These are phyloP conservation scores for Dothidotthia symphoricarpi DNA, from an alignment of 2,329 filamentous ascomycete species.

Conservation along the genomic window DNA sequence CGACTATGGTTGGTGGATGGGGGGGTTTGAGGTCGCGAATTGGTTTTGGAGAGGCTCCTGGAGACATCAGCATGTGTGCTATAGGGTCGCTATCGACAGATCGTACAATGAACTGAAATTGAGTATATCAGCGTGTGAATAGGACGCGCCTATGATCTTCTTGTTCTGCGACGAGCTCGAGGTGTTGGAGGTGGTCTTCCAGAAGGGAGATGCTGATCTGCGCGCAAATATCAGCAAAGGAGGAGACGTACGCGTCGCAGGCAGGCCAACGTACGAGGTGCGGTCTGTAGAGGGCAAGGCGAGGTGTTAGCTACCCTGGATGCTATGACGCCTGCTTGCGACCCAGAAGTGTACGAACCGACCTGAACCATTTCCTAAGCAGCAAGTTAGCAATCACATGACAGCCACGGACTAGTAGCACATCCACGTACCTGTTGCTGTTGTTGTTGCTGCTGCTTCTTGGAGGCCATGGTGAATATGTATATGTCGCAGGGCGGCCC, in stretches of 20 bases:
- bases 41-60: conserved; percentile 61
- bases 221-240: conserved; percentile 25
- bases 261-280: conserved; percentile 37
- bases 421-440: conserved; percentile 47
- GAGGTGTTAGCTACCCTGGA: conserved; percentile 40
- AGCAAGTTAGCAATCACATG: conserved; percentile 22
- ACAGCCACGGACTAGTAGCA: too few relatives aligned
- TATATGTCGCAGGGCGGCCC: neutral
- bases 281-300: conserved; percentile 31
- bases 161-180: conserved; percentile 52
- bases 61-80: conserved; percentile 14
- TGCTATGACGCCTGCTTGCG: conserved; percentile 26
- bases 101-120: conserved; percentile 76
- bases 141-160: conserved; percentile 87
- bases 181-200: conserved; percentile 60
- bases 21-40: conserved; percentile 72
- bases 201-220: conserved; percentile 87
- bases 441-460: conserved; percentile 35
- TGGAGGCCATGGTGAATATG: conserved; percentile 43
- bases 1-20: conserved; percentile 59
- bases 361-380: conserved; percentile 98
- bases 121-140: conserved; percentile 93
- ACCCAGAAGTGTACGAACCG: conserved; percentile 63
- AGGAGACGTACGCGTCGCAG: neutral
- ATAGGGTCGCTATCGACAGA: neutral